phyloP scores from a whole-genome alignment of 1,284 basidiomycete genomes.

The Schizopora paradoxa region DNA sequence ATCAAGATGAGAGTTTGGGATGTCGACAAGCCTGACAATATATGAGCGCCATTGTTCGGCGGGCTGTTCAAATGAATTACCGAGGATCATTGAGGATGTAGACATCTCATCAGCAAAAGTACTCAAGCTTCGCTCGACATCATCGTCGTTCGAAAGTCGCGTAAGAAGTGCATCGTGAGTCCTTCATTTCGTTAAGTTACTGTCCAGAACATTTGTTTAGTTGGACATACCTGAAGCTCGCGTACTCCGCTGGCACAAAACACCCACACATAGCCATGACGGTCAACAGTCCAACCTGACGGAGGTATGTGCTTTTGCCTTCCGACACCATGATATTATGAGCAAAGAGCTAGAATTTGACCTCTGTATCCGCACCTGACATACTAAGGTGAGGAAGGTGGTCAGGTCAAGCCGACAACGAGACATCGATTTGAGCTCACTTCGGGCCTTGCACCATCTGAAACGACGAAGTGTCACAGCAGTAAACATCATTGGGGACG shows the following conservation, averaged over 20 bases:
- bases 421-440: slow-evolving; percentile 38
- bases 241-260: slow-evolving; percentile 89
- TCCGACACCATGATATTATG: slow-evolving; percentile 3
- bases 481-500: slow-evolving; percentile 85
- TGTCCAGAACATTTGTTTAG: not conserved
- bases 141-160: slow-evolving; percentile 88
- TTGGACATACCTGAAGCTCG: slow-evolving; percentile 63
- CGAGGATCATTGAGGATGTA: slow-evolving; percentile 82
- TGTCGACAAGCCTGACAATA: slow-evolving; percentile 63
- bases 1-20: slow-evolving; percentile 72
- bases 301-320: slow-evolving; percentile 91
- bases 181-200: slow-evolving; percentile 30
- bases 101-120: slow-evolving; percentile 94
- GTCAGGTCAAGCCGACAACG: not conserved
- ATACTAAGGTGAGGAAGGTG: slow-evolving; percentile 47
- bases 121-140: slow-evolving; percentile 81
- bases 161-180: slow-evolving; percentile 82
- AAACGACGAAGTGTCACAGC: slow-evolving; percentile 74
- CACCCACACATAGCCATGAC: slow-evolving; percentile 87
- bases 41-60: not conserved
- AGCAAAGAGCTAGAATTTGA: not conserved
- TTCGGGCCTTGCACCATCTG: slow-evolving; percentile 88
- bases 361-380: slow-evolving; percentile 52
- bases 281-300: slow-evolving; percentile 78
- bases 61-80: slow-evolving; percentile 30